Evolutionary conservation across 2,329 filamentous ascomycete species (phyloP).

Genomic region (Cordyceps pruinosa): DNA sequence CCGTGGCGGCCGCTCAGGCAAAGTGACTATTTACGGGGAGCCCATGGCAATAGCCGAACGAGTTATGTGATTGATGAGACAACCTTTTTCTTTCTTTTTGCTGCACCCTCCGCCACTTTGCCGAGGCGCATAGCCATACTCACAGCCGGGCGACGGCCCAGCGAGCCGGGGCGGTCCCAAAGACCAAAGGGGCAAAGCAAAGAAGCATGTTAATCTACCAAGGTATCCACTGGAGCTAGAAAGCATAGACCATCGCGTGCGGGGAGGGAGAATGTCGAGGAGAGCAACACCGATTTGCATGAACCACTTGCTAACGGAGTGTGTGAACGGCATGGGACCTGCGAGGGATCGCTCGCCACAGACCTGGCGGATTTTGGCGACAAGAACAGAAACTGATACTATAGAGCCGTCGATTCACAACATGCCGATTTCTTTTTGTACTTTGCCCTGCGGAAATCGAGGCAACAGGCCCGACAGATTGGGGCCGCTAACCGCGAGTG

Average conservation of each 20-base stretch:
- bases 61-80: not conserved
- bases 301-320: not conserved
- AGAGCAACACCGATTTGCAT: not conserved
- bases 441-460: not conserved
- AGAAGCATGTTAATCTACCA: not conserved
- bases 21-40: not conserved
- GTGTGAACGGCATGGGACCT: not conserved
- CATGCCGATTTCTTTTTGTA: not conserved
- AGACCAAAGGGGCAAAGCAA: not conserved
- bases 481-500: constrained; percentile 11
- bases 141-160: not conserved
- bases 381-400: not conserved
- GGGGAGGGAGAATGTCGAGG: not conserved
- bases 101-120: not conserved
- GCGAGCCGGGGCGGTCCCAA: not conserved
- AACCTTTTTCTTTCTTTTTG: not conserved
- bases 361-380: not conserved
- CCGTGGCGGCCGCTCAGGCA: constrained; percentile 12
- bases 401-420: not conserved
- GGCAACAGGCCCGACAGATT: not conserved
- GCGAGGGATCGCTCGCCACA: not conserved
- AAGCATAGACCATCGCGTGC: constrained; percentile 6
- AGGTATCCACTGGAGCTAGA: not conserved
- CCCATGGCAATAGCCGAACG: not conserved
- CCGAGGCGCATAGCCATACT: not conserved